phyloP scores from a whole-genome alignment of 2,329 filamentous ascomycete genomes.

The Ciborinia camelliae region DNA sequence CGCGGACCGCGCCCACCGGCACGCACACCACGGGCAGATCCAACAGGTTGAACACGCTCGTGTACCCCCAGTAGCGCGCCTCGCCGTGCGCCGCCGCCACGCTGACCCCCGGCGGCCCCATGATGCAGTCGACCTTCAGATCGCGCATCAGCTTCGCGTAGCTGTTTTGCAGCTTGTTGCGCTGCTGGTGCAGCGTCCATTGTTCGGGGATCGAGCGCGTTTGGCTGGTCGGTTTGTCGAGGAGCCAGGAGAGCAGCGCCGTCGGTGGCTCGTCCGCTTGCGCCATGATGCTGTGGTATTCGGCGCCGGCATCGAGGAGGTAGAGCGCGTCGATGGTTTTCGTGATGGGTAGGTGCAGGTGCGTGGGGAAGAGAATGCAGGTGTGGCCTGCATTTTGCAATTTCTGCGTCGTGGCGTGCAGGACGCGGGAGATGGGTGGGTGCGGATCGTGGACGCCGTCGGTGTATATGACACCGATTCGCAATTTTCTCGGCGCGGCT shows the following conservation, averaged over 20 bases:
- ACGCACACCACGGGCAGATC: conserved; percentile 20
- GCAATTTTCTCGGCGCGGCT: conserved; percentile 39
- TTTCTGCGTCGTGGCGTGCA: not conserved
- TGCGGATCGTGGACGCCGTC: conserved; percentile 26
- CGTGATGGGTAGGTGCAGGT: not conserved
- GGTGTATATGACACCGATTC: conserved; percentile 37
- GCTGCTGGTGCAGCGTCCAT: conserved; percentile 14
- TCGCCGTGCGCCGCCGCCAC: conserved; percentile 19
- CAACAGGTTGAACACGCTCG: conserved; percentile 20
- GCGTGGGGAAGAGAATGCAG: not conserved
- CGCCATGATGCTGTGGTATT: conserved; percentile 21
- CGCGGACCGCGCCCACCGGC: conserved; percentile 13
- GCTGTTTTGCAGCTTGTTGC: conserved; percentile 38
- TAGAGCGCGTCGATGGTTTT: not conserved
- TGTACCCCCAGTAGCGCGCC: conserved; percentile 25
- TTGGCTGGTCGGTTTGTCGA: not conserved
- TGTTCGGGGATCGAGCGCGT: not conserved
- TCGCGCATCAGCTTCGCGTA: conserved; percentile 27
- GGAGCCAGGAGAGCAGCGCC: conserved; percentile 29
- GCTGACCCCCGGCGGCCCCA: conserved; percentile 17
- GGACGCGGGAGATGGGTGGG: conserved; percentile 16
- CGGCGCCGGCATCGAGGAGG: conserved; percentile 25
- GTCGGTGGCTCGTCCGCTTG: conserved; percentile 22
- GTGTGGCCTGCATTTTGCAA: not conserved
- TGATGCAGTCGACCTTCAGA: conserved; percentile 20